A percentile compares a stretch with the other conserved stretches of the same genome.
Evolutionary conservation across 768 basidiomycete species (phyloP).

Genomic region (Lentinus brumalis): DNA sequence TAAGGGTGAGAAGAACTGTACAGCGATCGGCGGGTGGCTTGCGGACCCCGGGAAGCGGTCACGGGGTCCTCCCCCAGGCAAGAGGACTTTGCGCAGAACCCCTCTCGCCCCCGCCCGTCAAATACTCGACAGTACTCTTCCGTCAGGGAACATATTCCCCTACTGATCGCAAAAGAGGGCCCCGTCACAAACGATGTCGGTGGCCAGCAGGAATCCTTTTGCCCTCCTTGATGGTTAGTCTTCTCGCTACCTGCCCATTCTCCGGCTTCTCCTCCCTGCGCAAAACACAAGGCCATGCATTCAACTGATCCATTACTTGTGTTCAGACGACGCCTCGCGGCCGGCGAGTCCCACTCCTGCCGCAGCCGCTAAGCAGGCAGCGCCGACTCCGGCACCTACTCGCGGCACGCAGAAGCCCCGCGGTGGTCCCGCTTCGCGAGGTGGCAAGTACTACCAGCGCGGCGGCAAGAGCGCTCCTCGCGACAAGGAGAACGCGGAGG

Average conservation of each 20-base stretch:
- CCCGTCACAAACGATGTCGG: constrained; percentile 79
- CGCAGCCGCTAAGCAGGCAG: constrained; percentile 32
- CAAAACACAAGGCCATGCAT: neutral
- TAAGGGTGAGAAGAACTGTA: constrained; percentile 35
- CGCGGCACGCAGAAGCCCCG: constrained; percentile 48
- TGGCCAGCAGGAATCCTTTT: constrained; percentile 87
- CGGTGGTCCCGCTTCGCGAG: constrained; percentile 63
- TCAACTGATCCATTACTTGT: neutral
- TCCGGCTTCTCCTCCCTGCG: no score
- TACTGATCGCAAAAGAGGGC: constrained; percentile 47
- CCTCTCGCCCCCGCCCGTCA: constrained; percentile 21
- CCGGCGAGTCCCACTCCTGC: constrained; percentile 39
- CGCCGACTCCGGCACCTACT: constrained; percentile 35
- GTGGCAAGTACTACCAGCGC: constrained; percentile 69
- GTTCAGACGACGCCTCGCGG: constrained; percentile 47
- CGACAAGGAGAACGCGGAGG: constrained; percentile 38
- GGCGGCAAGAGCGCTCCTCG: constrained; percentile 53
- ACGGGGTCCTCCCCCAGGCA: constrained; percentile 21
- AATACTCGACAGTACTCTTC: constrained; percentile 20
- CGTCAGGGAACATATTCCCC: constrained; percentile 27
- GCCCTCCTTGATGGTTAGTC: constrained; percentile 75
- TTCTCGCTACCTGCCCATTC: neutral
- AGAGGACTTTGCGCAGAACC: constrained; percentile 12
- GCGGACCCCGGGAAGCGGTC: constrained; percentile 24
- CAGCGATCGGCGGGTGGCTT: constrained; percentile 33